A percentile compares a stretch with the other conserved stretches of the same genome.
Evolutionary conservation across 805 yeast genomes (phyloP).

Genomic region (Candida railenensis): DNA sequence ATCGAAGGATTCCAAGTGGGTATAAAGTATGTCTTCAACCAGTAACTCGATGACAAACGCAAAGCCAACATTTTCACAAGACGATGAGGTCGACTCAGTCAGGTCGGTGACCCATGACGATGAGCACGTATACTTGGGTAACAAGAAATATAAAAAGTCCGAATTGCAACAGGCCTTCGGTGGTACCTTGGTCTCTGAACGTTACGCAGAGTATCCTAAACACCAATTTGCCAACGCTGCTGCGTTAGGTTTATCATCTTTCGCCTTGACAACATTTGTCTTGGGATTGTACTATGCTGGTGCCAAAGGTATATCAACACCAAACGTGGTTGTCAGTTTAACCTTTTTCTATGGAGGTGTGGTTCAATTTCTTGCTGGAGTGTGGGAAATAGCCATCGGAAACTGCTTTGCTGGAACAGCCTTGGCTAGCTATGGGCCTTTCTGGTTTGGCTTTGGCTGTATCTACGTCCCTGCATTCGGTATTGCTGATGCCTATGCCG

Average conservation of each 20-base stretch:
- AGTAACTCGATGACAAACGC: conserved; percentile 1
- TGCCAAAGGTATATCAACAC: conserved; percentile 43
- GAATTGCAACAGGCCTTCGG: conserved; percentile 67
- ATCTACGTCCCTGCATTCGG: conserved; percentile 56
- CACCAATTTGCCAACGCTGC: conserved; percentile 53
- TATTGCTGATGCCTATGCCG: conserved; percentile 45
- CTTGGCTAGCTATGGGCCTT: conserved; percentile 53
- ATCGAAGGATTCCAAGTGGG: conserved; percentile 1
- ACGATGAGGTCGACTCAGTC: neutral
- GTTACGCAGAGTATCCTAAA: conserved; percentile 44
- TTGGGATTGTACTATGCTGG: conserved; percentile 47
- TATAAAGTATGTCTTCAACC: conserved; percentile 2
- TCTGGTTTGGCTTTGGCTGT: conserved; percentile 52
- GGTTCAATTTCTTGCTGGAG: conserved; percentile 49
- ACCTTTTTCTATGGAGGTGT: conserved; percentile 50
- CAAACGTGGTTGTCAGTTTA: conserved; percentile 46
- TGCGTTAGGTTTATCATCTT: conserved; percentile 53
- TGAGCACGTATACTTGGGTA: conserved; percentile 42
- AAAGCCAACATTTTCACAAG: neutral
- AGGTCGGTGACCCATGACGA: conserved; percentile 22
- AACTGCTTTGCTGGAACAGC: conserved; percentile 59
- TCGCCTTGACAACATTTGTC: conserved; percentile 45
- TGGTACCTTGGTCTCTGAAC: conserved; percentile 49
- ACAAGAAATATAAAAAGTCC: conserved; percentile 43
- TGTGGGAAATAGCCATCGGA: conserved; percentile 50